These are phyloP conservation scores for Epichloe bromicola DNA, from an alignment of 2,329 filamentous ascomycete species.

Conservation along the genomic window DNA sequence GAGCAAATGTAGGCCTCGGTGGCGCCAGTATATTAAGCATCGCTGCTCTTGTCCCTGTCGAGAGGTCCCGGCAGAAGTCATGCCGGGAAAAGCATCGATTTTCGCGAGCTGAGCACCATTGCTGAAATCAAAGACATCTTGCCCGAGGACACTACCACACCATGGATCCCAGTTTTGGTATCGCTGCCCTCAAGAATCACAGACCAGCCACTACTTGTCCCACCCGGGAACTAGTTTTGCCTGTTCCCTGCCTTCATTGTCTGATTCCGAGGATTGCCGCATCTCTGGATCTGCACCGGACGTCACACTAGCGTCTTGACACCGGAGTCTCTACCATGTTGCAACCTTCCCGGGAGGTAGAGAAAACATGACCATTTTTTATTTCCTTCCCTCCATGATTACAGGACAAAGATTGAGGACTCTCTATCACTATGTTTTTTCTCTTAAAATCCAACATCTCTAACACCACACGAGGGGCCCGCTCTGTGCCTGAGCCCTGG, in stretches of 20 bases:
- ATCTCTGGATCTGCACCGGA: conserved; percentile 1
- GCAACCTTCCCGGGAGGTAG: not conserved
- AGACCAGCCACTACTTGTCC: conserved; percentile 4
- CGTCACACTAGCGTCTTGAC: not conserved
- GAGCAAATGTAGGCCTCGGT: not conserved
- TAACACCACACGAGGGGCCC: not conserved
- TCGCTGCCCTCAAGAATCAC: not conserved
- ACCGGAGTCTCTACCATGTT: not conserved
- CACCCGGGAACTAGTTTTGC: not conserved
- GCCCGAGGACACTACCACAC: conserved; percentile 1
- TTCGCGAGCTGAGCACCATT: not conserved
- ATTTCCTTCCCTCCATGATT: too few species aligned
- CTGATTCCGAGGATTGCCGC: conserved; percentile 3
- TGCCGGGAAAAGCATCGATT: not conserved
- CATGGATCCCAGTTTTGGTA: not conserved
- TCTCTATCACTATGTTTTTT: too few species aligned
- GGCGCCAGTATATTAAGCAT: not conserved
- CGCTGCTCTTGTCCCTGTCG: not conserved
- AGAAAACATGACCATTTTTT: not conserved
- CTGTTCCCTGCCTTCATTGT: not conserved
- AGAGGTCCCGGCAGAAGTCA: not conserved
- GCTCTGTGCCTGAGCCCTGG: not conserved
- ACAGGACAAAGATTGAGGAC: too few species aligned
- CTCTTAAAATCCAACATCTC: too few species aligned
- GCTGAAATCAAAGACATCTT: not conserved